Base-by-base conservation (phyloP, 441 rosid genomes). In the Adansonia madagascariensis region DNA sequence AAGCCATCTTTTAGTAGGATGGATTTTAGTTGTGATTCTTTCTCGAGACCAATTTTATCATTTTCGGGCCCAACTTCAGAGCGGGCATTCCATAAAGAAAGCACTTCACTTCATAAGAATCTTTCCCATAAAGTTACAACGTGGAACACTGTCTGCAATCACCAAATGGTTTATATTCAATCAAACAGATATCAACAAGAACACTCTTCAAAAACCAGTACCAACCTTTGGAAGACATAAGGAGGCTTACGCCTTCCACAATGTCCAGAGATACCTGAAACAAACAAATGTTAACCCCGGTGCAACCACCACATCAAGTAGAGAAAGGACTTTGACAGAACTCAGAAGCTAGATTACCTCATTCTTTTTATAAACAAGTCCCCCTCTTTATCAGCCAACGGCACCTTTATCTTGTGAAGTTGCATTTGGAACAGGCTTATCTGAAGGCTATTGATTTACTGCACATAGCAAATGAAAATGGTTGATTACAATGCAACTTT, bases 61-160 rank as follows among this genome's bases (percentile, higher is more conserved):
- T 31, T 31, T 95, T 95, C 81, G 94, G 89, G 39, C 98, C 99
- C 94, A 96, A 81, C 87, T 96, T 96, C 84, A 96, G 77, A 87
- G 94, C 99, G 84, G 98, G 99, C 99, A 96, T 96, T 85, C 98
- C 99, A 71, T 97, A 94, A 65, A 96, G 96, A 83, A 95, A 96
- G 83, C 35, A 31, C 35, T 31, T 31, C 99, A 96, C 89, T 96
- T 96, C 98, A 96, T 94, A 63, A 94, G 89, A 69, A 96, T 82
- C 89, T 95, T 95, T 75, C 99, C 98, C 24, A 97, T 92, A 75
- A 94, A 98, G 84, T 95, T 98, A 84, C 99, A 95, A 24, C 97
- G 97, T 31, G 93, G 87, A 59, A 92, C 99, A 27, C 89, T 91
- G 73, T 98, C 99, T 95, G 82, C 50, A 79, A 80, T 75, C 72